A percentile compares a stretch with the other conserved stretches of the same genome.
These are phyloP conservation scores for Tetrahymena malaccensis DNA, from an alignment of 73 alveolate genomes.

Conservation along the genomic window DNA sequence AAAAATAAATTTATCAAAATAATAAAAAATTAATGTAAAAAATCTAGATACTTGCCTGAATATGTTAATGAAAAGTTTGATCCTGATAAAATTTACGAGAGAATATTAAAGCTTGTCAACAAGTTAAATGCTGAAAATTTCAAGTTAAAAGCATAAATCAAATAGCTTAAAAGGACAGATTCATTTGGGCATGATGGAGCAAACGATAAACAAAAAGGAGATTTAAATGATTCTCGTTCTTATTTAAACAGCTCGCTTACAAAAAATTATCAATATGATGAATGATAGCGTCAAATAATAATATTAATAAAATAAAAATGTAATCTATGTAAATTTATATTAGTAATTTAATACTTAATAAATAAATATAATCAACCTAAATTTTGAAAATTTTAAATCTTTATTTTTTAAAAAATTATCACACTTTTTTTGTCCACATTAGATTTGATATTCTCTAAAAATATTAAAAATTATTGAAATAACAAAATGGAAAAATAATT, in stretches of 20 bases:
- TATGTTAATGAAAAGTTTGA: constrained; percentile 22
- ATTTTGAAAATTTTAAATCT: no score
- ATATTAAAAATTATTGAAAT: no score
- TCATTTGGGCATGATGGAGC: not conserved
- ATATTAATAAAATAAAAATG: not conserved
- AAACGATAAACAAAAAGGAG: not conserved
- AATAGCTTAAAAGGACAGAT: not conserved
- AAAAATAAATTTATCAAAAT: no score
- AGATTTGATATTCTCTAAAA: no score
- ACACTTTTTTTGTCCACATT: no score
- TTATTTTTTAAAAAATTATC: no score
- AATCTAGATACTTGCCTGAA: constrained; percentile 9
- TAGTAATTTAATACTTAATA: no score
- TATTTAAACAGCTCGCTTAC: not conserved
- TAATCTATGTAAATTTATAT: no score
- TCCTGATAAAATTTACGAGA: constrained; percentile 33
- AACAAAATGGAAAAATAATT: no score
- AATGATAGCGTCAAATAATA: not conserved
- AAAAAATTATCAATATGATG: not conserved
- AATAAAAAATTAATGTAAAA: not conserved
- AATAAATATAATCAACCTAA: no score
- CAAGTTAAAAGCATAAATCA: not conserved
- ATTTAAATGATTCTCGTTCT: not conserved
- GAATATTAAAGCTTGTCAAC: constrained; percentile 19
- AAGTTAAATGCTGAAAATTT: constrained; percentile 5